Percentiles rank a stretch among this genome's conserved stretches.
Conservation (phyloP, 192 early-diverging fungal species). For the Coemansia javaensis region DNA sequence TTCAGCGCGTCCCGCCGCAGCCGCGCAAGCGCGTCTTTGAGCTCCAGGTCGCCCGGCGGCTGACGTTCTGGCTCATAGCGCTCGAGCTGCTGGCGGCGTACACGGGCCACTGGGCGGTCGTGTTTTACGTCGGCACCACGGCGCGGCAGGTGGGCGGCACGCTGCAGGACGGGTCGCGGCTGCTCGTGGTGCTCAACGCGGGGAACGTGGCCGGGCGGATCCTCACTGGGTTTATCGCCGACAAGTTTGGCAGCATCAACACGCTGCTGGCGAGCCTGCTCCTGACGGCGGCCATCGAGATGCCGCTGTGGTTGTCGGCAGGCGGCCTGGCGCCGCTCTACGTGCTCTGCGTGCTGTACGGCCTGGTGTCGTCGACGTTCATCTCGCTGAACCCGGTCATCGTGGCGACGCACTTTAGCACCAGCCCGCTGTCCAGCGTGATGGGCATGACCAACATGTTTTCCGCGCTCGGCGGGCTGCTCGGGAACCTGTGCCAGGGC, state of each 20-base stretch:
- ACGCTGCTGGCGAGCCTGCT: constrained; percentile 16
- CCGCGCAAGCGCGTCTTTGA: constrained; percentile 44
- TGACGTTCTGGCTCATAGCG: constrained; percentile 27
- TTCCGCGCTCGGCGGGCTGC: constrained; percentile 15
- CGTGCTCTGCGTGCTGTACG: constrained; percentile 28
- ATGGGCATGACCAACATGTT: constrained; percentile 22
- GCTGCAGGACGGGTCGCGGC: constrained; percentile 7
- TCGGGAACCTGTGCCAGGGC: constrained; percentile 22
- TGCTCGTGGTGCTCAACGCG: constrained; percentile 30
- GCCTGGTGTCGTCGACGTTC: constrained; percentile 30
- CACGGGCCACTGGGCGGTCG: constrained; percentile 42
- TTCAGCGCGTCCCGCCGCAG: constrained; percentile 24
- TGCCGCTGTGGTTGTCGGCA: constrained; percentile 34
- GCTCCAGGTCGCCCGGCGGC: constrained; percentile 5
- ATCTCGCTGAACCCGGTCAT: constrained; percentile 38
- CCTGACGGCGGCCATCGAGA: constrained; percentile 12
- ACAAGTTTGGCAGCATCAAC: constrained; percentile 26
- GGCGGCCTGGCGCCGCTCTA: constrained; percentile 17
- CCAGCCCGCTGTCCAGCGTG: constrained; percentile 8
- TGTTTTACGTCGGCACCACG: constrained; percentile 31
- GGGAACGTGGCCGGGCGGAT: constrained; percentile 20
- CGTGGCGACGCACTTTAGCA: constrained; percentile 8
- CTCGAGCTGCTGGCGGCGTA: constrained; percentile 19
- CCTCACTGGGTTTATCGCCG: constrained; percentile 24
- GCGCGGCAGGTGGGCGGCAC: constrained; percentile 18